Conservation (phyloP, 345 rosid species). For the Eucalyptus victrix region DNA sequence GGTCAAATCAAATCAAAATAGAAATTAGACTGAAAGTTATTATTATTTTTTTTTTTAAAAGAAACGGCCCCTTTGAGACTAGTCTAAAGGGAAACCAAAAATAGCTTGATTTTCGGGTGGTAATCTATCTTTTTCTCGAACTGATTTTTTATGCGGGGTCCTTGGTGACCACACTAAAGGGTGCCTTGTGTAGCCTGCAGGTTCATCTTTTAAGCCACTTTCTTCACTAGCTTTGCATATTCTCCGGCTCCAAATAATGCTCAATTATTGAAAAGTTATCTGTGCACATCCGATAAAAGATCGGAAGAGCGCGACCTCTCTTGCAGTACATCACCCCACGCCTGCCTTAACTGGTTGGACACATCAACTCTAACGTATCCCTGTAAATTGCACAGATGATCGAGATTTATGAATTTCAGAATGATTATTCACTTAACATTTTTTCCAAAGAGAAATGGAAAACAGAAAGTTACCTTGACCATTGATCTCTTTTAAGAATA, state of each 20-base stretch:
- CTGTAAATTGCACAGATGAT: neutral
- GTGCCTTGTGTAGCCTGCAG: neutral
- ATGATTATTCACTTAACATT: neutral
- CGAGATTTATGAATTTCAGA: neutral
- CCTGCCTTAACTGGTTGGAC: neutral
- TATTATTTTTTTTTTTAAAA: fast-evolving
- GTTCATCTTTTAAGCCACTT: neutral
- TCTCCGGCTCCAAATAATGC: neutral
- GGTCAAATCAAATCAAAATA: too few relatives aligned
- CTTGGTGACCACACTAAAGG: neutral
- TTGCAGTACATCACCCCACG: neutral
- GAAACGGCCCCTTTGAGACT: neutral
- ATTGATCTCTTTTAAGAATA: neutral
- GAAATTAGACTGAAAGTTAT: neutral
- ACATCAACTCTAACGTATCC: neutral
- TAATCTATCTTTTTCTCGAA: neutral
- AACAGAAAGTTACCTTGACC: neutral
- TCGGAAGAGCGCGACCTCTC: neutral
- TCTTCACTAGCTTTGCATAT: neutral
- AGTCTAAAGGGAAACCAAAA: neutral
- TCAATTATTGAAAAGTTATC: neutral
- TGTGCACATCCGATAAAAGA: neutral
- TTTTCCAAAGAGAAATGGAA: neutral
- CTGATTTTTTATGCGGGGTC: neutral
- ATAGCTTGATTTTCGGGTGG: neutral